Evolutionary conservation across 192 early-diverging fungal species (phyloP), one percentile per base, ranked within the genome.

Genomic region (Rhizophagus clarus): DNA sequence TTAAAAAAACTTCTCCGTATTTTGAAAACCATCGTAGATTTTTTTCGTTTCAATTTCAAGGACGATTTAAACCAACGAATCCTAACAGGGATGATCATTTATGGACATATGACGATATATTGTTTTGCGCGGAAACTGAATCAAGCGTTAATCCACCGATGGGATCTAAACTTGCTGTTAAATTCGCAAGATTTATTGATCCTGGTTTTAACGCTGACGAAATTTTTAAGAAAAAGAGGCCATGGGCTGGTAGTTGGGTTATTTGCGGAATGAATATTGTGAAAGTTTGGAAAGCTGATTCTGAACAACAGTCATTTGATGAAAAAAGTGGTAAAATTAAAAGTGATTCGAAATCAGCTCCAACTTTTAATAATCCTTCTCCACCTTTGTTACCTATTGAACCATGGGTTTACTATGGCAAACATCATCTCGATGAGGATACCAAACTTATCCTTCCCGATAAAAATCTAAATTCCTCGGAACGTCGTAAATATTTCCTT

Each of bases 11-110:
- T 12, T 80, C 62, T 61, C 14, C 80, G 1, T 85, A 85, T 72
- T 85, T 85, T 77, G 80, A 81, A 47, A 51, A 72, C 15, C 80
- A 64, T 26, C 62, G 74, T 14, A 60, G 84, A 51, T 51, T 83
- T 34, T 85, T 85, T 67, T 85, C 84, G 29, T 73, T 85, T 32
- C 84, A 85, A 66, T 81, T 81, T 80, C 84, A 85, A 81, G 84
- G 84, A 40, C 80, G 84, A 26, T 85, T 85, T 72, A 85, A 81
- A 37, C 61, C 84, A 31, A 83, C 84, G 56, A 85, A 85, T 68
- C 12, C 51, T 8, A 6, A 37, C 15, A 64, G 72, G 34, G 37
- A 49, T 15, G 80, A 85, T 37, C 14, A 66, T 26, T 61, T 81
- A 3, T 85, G 84, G 84, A 80, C 73, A 15, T 82, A 64, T 79